phyloP scores from a whole-genome alignment of 2,329 filamentous ascomycete genomes.

The Nothomitra cinnamomea region DNA sequence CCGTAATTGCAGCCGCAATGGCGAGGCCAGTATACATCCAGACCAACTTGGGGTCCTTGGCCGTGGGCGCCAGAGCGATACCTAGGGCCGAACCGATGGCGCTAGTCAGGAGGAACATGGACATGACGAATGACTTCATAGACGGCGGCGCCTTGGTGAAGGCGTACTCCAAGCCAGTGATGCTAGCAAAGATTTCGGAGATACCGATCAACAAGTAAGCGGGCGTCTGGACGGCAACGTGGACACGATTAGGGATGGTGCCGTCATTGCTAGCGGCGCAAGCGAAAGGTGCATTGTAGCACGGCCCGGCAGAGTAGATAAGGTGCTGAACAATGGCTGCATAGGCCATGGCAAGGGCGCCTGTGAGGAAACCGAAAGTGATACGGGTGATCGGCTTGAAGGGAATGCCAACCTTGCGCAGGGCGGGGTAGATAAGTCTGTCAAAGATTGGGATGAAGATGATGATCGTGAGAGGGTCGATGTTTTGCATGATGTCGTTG shows the following conservation, averaged over 20 bases:
- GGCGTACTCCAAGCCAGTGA: conserved; percentile 55
- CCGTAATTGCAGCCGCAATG: conserved; percentile 29
- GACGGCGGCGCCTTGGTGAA: conserved; percentile 55
- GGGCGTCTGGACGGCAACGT: conserved; percentile 36
- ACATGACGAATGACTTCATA: conserved; percentile 47
- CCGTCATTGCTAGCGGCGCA: conserved; percentile 22
- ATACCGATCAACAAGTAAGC: conserved; percentile 37
- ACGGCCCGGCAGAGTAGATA: conserved; percentile 39
- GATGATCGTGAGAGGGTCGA: conserved; percentile 59
- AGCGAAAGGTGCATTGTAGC: conserved; percentile 30
- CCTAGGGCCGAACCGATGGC: conserved; percentile 38
- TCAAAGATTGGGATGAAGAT: conserved; percentile 61
- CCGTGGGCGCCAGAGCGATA: conserved; percentile 41
- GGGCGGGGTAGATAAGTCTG: conserved; percentile 44
- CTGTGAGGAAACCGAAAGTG: conserved; percentile 49
- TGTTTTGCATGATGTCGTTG: conserved; percentile 61
- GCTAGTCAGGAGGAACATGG: conserved; percentile 39
- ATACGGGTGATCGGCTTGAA: conserved; percentile 68
- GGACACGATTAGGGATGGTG: conserved; percentile 24
- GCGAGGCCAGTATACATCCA: conserved; percentile 50
- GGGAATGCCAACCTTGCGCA: conserved; percentile 43
- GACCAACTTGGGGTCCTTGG: conserved; percentile 45
- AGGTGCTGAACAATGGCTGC: conserved; percentile 39
- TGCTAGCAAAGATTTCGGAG: conserved; percentile 45
- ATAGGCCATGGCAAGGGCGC: conserved; percentile 41